These are phyloP conservation scores for Gentiana dahurica DNA, from an alignment of 257 asterid genomes.

Conservation along the genomic window DNA sequence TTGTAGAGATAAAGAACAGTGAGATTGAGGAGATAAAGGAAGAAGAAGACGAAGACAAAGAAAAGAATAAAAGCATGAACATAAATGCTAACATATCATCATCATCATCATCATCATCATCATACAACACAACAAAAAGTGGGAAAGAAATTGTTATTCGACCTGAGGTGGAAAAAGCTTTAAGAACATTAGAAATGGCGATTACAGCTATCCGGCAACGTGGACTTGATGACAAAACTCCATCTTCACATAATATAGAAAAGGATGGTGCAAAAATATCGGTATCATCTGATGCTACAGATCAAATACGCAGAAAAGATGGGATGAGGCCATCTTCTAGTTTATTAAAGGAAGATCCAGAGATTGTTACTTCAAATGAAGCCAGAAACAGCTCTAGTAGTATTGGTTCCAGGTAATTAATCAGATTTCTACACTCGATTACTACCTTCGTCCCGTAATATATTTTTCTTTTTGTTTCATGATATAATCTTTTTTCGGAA, in stretches of 20 bases:
- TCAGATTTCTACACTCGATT: neutral
- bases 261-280: conserved; percentile 15
- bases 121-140: conserved; percentile 7
- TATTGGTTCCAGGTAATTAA: conserved; percentile 64
- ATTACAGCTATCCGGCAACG: conserved; percentile 38
- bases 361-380: conserved; percentile 17
- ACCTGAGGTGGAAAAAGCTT: conserved; percentile 40
- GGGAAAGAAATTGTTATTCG: conserved; percentile 13
- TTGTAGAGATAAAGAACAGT: conserved; percentile 37
- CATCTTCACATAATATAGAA: conserved; percentile 9
- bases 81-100: conserved; percentile 8
- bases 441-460: neutral
- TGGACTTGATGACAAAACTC: conserved; percentile 13
- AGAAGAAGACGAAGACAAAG: conserved; percentile 19
- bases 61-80: conserved; percentile 12
- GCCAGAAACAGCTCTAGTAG: conserved; percentile 37
- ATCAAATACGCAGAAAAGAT: conserved; percentile 11
- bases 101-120: too few relatives aligned
- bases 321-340: conserved; percentile 12
- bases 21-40: conserved; percentile 51
- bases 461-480: neutral
- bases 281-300: conserved; percentile 16
- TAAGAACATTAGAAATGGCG: conserved; percentile 53
- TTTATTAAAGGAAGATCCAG: conserved; percentile 14
- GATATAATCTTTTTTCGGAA: too few relatives aligned